phyloP scores from a whole-genome alignment of 257 asterid genomes.

The Nicotiana otophora region DNA sequence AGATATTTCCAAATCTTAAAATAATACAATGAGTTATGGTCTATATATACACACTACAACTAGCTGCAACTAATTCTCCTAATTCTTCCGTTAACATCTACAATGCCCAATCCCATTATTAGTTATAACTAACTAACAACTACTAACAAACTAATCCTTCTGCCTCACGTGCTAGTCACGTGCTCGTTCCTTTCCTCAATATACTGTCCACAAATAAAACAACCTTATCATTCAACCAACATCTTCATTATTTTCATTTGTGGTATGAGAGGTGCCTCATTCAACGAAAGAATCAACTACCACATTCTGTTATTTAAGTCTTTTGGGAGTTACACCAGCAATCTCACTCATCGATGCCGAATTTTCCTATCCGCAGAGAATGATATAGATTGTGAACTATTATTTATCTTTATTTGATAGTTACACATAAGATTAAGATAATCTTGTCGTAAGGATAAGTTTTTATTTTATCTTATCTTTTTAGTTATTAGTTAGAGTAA shows the following conservation, averaged over 20 bases:
- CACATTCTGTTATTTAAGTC: not conserved
- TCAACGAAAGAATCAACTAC: not conserved
- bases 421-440: not conserved
- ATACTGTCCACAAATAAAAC: not conserved
- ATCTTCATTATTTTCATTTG: not conserved
- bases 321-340: not conserved
- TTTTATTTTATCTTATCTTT: not conserved
- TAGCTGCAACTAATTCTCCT: no score
- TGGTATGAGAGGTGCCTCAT: not conserved
- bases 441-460: not conserved
- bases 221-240: not conserved
- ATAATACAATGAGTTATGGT: no score
- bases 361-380: not conserved
- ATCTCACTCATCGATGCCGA: not conserved
- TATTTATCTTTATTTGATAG: not conserved
- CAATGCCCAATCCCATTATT: no score
- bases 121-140: no score
- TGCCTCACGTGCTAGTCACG: no score
- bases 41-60: no score
- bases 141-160: no score
- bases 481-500: not conserved
- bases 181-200: no score
- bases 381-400: not conserved
- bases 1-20: no score
- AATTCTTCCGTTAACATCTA: no score